phyloP scores from a whole-genome alignment of 2,329 filamentous ascomycete species.

The Colletotrichum costaricense region DNA sequence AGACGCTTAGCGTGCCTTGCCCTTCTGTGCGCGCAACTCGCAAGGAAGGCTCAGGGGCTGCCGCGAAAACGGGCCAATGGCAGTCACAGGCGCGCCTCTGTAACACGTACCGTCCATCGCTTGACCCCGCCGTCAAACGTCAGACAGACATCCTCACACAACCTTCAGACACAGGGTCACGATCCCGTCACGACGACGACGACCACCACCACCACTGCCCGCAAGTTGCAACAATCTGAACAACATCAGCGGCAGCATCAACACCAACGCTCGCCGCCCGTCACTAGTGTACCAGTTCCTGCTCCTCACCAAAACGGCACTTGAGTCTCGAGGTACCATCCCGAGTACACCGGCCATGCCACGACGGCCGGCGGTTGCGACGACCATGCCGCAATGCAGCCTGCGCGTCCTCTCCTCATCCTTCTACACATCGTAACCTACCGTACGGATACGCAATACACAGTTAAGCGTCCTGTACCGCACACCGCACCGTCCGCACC shows the following conservation, averaged over 20 bases:
- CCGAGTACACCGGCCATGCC: too few species aligned
- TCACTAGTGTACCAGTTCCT: too few species aligned
- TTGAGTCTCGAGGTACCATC: too few species aligned
- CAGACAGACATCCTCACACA: slow-evolving; percentile 39
- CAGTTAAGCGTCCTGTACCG: background rate
- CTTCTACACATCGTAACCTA: background rate
- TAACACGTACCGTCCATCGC: slow-evolving; percentile 52
- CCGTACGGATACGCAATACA: too few species aligned
- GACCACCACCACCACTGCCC: background rate
- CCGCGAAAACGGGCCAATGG: slow-evolving; percentile 42
- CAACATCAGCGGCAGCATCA: background rate
- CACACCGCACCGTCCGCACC: background rate
- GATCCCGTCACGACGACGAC: background rate
- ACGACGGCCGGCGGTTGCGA: background rate
- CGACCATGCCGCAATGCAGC: background rate
- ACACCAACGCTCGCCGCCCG: too few species aligned
- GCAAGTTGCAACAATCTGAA: background rate
- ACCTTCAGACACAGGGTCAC: slow-evolving; percentile 34
- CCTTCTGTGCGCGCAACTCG: background rate
- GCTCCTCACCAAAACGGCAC: too few species aligned
- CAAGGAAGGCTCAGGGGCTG: slow-evolving; percentile 27
- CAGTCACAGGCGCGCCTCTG: slow-evolving; percentile 48
- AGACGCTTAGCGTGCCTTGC: background rate
- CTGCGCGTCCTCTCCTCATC: background rate
- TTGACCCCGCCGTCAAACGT: slow-evolving; percentile 54